A percentile compares a stretch with the other conserved stretches of the same genome.
These are phyloP conservation scores for Mortierella sp. DNA, from an alignment of 371 early-diverging fungal genomes.

Conservation along the genomic window DNA sequence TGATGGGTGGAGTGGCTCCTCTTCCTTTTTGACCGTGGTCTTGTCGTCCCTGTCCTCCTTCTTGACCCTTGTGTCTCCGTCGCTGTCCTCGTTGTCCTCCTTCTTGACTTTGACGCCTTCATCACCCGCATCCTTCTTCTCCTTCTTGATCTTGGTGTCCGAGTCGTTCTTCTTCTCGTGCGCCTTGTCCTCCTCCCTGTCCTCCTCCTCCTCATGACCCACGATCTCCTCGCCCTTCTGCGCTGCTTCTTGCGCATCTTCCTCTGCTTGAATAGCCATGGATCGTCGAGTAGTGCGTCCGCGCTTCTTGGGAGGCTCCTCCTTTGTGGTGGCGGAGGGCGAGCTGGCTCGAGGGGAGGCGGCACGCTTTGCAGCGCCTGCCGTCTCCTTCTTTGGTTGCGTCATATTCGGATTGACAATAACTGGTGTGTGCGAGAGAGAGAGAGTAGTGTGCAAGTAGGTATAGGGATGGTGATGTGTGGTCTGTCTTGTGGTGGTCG, in stretches of 20 bases:
- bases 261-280: background rate
- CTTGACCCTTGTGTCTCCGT: background rate
- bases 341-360: background rate
- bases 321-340: background rate
- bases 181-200: background rate
- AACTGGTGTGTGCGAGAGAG: background rate
- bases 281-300: background rate
- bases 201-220: no score
- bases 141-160: background rate
- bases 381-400: background rate
- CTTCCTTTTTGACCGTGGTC: background rate
- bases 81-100: background rate
- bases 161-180: background rate
- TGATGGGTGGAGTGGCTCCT: background rate
- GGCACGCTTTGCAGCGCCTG: background rate
- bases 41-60: no score
- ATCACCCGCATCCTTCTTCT: background rate
- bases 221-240: constrained; percentile 12
- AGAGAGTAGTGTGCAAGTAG: background rate
- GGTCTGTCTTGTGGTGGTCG: background rate
- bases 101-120: background rate
- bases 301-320: background rate
- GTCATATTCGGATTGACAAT: background rate
- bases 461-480: background rate
- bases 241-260: background rate